These are phyloP conservation scores for Collybia sordida DNA, from an alignment of 768 basidiomycete species.

Conservation along the genomic window DNA sequence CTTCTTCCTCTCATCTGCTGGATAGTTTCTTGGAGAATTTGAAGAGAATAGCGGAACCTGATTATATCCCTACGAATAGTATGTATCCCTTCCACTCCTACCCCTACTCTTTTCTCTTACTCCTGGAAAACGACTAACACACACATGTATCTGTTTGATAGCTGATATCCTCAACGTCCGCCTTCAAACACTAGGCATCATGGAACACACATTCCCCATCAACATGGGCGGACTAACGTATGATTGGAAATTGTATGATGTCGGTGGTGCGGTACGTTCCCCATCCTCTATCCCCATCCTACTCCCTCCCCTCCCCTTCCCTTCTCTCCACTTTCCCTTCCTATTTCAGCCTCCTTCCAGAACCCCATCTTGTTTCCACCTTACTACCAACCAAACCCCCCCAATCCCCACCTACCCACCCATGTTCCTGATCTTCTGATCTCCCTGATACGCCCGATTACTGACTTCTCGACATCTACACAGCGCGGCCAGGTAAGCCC, in stretches of 20 bases:
- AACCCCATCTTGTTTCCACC: no score
- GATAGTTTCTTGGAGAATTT: constrained; percentile 69
- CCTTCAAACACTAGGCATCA: constrained; percentile 76
- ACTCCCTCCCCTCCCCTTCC: no score
- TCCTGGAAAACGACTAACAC: not conserved
- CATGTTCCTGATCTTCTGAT: no score
- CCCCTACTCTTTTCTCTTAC: not conserved
- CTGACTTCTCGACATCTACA: constrained; percentile 3
- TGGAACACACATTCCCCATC: constrained; percentile 74
- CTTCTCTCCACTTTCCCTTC: no score
- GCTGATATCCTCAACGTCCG: constrained; percentile 81
- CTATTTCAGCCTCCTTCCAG: no score
- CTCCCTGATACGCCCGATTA: no score
- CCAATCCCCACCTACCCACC: no score
- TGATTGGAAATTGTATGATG: constrained; percentile 81
- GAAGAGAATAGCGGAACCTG: constrained; percentile 61
- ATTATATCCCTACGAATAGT: constrained; percentile 76
- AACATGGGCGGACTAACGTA: constrained; percentile 60
- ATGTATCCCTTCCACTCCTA: constrained; percentile 12
- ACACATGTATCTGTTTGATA: no score
- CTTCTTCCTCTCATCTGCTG: not conserved
- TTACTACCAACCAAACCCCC: no score
- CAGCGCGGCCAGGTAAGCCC: constrained; percentile 64
- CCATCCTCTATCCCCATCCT: no score
- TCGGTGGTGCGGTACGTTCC: constrained; percentile 78